phyloP scores from a whole-genome alignment of 805 yeast genomes.

The Pichia deserticola region DNA sequence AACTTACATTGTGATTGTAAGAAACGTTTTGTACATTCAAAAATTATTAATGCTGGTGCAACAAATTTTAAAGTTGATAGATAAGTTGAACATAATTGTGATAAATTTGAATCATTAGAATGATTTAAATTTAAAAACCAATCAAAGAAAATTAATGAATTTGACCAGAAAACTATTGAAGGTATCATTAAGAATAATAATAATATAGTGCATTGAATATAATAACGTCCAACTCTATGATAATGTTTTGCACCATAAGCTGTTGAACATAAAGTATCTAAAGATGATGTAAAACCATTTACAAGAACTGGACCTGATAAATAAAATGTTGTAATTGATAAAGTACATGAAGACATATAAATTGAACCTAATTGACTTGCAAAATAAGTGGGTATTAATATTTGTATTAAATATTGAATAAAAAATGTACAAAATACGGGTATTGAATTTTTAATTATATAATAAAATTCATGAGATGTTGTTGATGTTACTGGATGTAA shows the following conservation, averaged over 20 bases:
- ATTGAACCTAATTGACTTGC: conserved; percentile 61
- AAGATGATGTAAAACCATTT: conserved; percentile 66
- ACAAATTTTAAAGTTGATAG: conserved; percentile 48
- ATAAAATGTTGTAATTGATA: conserved; percentile 69
- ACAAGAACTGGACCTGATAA: conserved; percentile 65
- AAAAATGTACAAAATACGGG: conserved; percentile 64
- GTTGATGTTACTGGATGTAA: conserved; percentile 13
- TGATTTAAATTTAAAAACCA: conserved; percentile 25
- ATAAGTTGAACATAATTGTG: conserved; percentile 46
- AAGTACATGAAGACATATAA: conserved; percentile 63
- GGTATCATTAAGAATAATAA: conserved; percentile 45
- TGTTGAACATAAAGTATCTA: conserved; percentile 72
- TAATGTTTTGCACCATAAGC: conserved; percentile 62
- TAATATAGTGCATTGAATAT: conserved; percentile 55
- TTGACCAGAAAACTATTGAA: conserved; percentile 50
- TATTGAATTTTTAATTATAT: conserved; percentile 32
- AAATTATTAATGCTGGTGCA: conserved; percentile 58
- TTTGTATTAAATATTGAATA: conserved; percentile 61
- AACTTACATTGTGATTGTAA: conserved; percentile 71
- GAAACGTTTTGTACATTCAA: conserved; percentile 65
- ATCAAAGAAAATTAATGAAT: conserved; percentile 36
- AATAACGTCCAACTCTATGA: conserved; percentile 57
- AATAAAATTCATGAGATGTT: conserved; percentile 13
- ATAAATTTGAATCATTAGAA: conserved; percentile 32
- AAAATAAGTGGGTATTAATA: conserved; percentile 64